A percentile compares a stretch with the other conserved stretches of the same genome.
These are phyloP conservation scores for Ustulina deusta DNA, from an alignment of 2,329 filamentous ascomycete genomes.

Conservation along the genomic window DNA sequence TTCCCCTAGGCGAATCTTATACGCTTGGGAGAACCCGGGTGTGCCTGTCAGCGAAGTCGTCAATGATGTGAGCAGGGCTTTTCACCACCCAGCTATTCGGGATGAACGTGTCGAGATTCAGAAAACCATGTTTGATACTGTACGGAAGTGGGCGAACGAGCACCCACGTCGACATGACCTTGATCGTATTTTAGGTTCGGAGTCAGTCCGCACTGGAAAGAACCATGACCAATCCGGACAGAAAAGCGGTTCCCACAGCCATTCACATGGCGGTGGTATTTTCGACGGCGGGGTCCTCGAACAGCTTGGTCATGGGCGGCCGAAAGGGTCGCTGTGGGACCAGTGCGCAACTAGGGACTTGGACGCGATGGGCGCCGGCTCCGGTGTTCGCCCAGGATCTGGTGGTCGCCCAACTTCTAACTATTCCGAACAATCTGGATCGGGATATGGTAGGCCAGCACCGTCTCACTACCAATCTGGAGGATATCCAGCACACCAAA, in stretches of 20 bases:
- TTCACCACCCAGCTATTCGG: constrained; percentile 90
- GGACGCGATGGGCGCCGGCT: constrained; percentile 64
- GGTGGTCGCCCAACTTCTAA: constrained; percentile 46
- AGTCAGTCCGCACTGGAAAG: constrained; percentile 83
- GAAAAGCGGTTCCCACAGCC: constrained; percentile 50
- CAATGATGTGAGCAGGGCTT: constrained; percentile 81
- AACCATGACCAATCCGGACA: constrained; percentile 73
- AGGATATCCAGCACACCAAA: constrained; percentile 26
- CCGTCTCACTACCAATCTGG: constrained; percentile 31
- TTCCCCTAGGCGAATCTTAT: constrained; percentile 75
- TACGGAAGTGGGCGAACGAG: constrained; percentile 82
- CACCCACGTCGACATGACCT: constrained; percentile 75
- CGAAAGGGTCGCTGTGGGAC: constrained; percentile 69
- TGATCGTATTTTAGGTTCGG: constrained; percentile 80
- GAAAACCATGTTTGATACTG: constrained; percentile 86
- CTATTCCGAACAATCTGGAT: constrained; percentile 52
- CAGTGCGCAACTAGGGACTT: constrained; percentile 71
- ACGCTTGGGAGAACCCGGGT: constrained; percentile 90
- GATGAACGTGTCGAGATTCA: constrained; percentile 83
- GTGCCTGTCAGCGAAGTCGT: constrained; percentile 86
- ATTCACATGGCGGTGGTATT: constrained; percentile 57
- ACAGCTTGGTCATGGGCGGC: constrained; percentile 66
- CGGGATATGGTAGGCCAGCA: constrained; percentile 30
- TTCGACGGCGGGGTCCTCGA: constrained; percentile 55
- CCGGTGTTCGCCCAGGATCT: constrained; percentile 50